Evolutionary conservation across 768 basidiomycete genomes (phyloP), one percentile per base, ranked within the genome.

Genomic region (Boletellus emodensis): DNA sequence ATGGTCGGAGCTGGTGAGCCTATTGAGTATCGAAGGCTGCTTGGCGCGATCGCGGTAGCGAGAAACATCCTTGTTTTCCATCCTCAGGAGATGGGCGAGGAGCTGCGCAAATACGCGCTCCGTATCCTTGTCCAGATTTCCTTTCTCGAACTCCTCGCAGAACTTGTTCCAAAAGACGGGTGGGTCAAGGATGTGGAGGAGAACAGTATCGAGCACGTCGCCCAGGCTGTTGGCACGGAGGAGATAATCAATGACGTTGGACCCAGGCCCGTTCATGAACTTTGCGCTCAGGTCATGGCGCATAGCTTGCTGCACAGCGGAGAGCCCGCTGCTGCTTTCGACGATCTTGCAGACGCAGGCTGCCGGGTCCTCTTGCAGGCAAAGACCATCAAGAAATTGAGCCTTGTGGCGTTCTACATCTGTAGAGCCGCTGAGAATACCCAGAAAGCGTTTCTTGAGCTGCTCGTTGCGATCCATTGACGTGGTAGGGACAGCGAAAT

Each of bases 141-240:
- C 63, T 15, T 57, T 61, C 28, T 67, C 57, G 30, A 75, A 77
- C 15, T 71, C 72, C 9, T 60, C 44, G 1, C 58, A 51, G 48
- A 75, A 75, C 6, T 61, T 57, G 39, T 47, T 55, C 79, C 78
- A 83, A 55, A 82, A 81, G 28, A 80, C 67, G 1, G 79, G 73
- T 0, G 79, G 81, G 0, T 81, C 70, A 12, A 76, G 71, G 20
- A 83, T 72, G 2, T 56, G 55, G 37, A 61, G 38, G 37, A 83
- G 46, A 18, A 81, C 58, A 14, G 63, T 56, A 11, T 69, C 55
- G 1, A 83, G 60, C 32, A 74, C 66, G 14, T 67, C 53, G 1
- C 69, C 71, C 41, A 78, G 62, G 36, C 48, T 59, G n/a, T 61
- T 60, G 1, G 81, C 62, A 22, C 61, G 68, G 35, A 70, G 67